Conservation (phyloP, 2,329 filamentous ascomycete genomes). For the Huntiella decipiens region DNA sequence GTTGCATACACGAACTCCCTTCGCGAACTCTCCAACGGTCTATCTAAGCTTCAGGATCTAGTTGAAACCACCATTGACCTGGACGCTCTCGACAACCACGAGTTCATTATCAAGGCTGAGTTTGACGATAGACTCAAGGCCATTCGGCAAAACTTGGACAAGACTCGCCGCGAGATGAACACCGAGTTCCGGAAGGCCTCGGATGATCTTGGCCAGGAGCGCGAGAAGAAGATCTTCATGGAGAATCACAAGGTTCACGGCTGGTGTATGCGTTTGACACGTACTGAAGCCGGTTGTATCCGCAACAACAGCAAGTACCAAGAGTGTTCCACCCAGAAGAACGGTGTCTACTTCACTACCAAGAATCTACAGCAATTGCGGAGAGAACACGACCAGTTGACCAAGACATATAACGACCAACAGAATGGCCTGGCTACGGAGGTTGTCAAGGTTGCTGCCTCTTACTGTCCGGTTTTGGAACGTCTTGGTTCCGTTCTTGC, state of each 20-base stretch:
- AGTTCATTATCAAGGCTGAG: constrained; percentile 97
- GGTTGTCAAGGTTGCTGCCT: constrained; percentile 81
- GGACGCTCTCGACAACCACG: constrained; percentile 85
- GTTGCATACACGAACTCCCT: constrained; percentile 73
- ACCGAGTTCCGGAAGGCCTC: constrained; percentile 60
- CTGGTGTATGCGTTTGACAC: constrained; percentile 86
- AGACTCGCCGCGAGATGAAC: constrained; percentile 64
- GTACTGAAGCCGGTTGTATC: constrained; percentile 81
- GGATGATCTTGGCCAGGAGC: constrained; percentile 69
- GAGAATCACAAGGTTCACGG: constrained; percentile 93
- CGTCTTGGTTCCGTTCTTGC: constrained; percentile 72
- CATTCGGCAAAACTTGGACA: constrained; percentile 84
- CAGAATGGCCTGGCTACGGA: constrained; percentile 81
- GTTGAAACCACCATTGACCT: constrained; percentile 96
- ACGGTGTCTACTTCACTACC: constrained; percentile 95
- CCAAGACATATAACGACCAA: constrained; percentile 84
- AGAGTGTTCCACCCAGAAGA: constrained; percentile 96
- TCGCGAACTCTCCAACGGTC: constrained; percentile 52
- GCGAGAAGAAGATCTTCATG: constrained; percentile 96
- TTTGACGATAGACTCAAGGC: constrained; percentile 77
- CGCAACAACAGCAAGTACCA: constrained; percentile 79
- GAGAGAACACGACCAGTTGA: constrained; percentile 83
- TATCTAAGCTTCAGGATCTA: constrained; percentile 86
- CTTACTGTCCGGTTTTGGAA: constrained; percentile 86
- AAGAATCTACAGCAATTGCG: constrained; percentile 59